Base-by-base conservation (phyloP, 1,284 basidiomycete genomes). In the Fomitopsis schrenkii region DNA sequence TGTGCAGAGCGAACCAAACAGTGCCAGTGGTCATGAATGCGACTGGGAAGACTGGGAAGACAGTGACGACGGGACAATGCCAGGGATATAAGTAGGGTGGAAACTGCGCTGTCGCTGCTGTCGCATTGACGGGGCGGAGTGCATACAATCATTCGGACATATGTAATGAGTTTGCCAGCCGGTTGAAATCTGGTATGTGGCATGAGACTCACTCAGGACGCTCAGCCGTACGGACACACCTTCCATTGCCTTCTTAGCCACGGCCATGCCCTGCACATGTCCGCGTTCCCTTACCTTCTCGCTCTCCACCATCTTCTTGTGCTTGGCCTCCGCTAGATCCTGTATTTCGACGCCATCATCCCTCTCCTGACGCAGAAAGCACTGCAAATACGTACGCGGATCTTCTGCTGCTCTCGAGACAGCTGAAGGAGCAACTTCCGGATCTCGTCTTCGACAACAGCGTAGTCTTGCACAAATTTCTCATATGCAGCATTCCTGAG, bases 241-340 rank as follows among this genome's bases (percentile, higher is more conserved):
- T 65, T 68, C 68, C 3, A 71, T 68, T 3, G 71, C 70, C 55
- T 69, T 71, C 64, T 73, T 73, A 1, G 70, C 63, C 3, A 67
- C 66, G 3, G 70, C 70, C 70, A 73, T 69, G 0, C 70, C 71
- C 50, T 68, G 64, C 10, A 73, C 66, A 46, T 72, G 70, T 0
- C 68, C 70, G 38, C 64, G 64, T 64, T 72, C 71, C 26, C 71
- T 60, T 19, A 62, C 66, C 10, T 62, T 55, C 40, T 73, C 70
- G 30, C 54, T 62, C 6, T 65, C 66, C 7, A 55, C 17, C n/a
- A 65, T 57, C 1, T 46, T 30, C 15, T 61, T 58, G 40, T 67
- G 61, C 42, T 64, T 68, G 60, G 63, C 60, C 38, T 68, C 64
- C 5, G 65, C 64, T 2, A 68, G 48, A 3, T 41, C 48, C 71